A percentile compares a stretch with the other conserved stretches of the same genome.
These are phyloP conservation scores for Phytophthora pluvialis DNA, from an alignment of 352 stramenopile species.

Conservation along the genomic window DNA sequence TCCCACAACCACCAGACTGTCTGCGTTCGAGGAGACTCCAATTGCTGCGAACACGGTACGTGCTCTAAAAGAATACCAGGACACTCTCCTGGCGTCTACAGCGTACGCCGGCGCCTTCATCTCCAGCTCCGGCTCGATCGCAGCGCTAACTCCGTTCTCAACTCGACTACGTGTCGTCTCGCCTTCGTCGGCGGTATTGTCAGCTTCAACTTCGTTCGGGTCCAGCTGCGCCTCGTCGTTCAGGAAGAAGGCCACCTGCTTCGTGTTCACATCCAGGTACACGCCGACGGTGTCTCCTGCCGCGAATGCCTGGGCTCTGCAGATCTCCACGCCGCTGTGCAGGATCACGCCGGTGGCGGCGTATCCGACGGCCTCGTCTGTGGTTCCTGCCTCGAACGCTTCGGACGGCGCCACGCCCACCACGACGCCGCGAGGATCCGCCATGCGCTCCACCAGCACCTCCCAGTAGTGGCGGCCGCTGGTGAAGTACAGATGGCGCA, in stretches of 20 bases:
- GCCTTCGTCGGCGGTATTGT: neutral
- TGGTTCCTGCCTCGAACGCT: constrained; percentile 32
- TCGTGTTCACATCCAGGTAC: constrained; percentile 55
- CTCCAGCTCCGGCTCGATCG: constrained; percentile 12
- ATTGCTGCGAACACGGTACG: constrained; percentile 46
- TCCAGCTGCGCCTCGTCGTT: constrained; percentile 43
- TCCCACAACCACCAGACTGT: constrained; percentile 45
- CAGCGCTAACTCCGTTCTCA: neutral
- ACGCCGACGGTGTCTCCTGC: constrained; percentile 53
- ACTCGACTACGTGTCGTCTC: constrained; percentile 9
- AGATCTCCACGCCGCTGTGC: constrained; percentile 42
- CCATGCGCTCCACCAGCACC: constrained; percentile 42
- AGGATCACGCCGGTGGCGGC: constrained; percentile 43
- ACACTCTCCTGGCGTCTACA: constrained; percentile 6
- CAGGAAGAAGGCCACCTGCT: constrained; percentile 49
- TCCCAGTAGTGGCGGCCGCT: constrained; percentile 62
- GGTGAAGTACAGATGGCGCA: constrained; percentile 63
- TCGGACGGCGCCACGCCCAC: constrained; percentile 43
- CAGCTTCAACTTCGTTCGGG: constrained; percentile 3
- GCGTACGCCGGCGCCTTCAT: constrained; percentile 25
- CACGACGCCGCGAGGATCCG: constrained; percentile 30
- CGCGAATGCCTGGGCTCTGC: constrained; percentile 33
- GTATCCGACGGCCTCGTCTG: constrained; percentile 44
- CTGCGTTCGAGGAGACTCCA: constrained; percentile 33
- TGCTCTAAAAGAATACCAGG: constrained; percentile 34